Evolutionary conservation across 2,329 filamentous ascomycete species (phyloP).

Genomic region (Sporothrix pallida): DNA sequence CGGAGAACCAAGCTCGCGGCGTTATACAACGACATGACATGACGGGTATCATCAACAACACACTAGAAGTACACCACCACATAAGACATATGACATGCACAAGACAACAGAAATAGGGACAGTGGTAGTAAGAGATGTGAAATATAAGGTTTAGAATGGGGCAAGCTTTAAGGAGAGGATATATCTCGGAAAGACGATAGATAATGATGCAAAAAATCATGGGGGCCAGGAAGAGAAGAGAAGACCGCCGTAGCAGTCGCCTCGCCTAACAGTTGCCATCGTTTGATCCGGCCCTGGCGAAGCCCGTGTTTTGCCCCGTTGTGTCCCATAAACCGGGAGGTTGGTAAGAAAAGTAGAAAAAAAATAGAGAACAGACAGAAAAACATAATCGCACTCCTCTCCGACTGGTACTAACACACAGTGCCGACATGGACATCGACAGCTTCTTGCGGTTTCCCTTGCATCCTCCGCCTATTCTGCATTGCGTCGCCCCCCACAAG

Average conservation of each 20-base stretch:
- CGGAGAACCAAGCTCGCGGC: not conserved
- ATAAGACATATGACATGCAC: not conserved
- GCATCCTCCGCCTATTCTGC: slow-evolving; percentile 8
- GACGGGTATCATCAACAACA: not conserved
- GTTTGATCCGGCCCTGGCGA: not conserved
- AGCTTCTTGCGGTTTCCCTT: slow-evolving; percentile 4
- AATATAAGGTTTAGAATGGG: slow-evolving; percentile 29
- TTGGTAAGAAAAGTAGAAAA: slow-evolving; percentile 26
- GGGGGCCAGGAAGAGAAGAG: slow-evolving; percentile 11
- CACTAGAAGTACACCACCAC: not conserved
- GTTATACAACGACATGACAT: not conserved
- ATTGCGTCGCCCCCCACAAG: not conserved
- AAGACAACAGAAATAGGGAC: not conserved
- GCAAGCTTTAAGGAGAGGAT: slow-evolving; percentile 27
- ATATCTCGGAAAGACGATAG: slow-evolving; percentile 28
- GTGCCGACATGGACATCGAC: not conserved
- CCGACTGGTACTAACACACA: slow-evolving; percentile 16
- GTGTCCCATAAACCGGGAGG: slow-evolving; percentile 17
- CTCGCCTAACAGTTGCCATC: not conserved
- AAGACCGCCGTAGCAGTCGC: not conserved
- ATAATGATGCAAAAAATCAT: slow-evolving; percentile 18
- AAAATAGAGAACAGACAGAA: not conserved
- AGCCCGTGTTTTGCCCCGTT: slow-evolving; percentile 19
- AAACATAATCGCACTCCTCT: slow-evolving; percentile 11
- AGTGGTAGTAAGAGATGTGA: slow-evolving; percentile 9